phyloP scores from a whole-genome alignment of 1,284 basidiomycete species.

The Naganishia sp. region DNA sequence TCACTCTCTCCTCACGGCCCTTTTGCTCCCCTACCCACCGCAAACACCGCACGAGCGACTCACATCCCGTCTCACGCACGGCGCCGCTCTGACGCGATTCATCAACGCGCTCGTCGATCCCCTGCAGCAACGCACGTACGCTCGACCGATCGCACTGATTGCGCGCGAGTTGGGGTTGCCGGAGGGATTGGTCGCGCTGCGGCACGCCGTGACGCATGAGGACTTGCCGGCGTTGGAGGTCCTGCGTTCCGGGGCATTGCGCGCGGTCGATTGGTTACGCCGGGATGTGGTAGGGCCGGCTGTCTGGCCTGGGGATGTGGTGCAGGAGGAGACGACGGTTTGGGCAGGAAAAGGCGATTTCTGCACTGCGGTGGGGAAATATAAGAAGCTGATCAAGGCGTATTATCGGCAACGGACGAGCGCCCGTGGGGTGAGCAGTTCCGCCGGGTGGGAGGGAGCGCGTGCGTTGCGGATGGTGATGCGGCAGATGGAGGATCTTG shows the following conservation, averaged over 20 bases:
- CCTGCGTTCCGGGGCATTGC: slow-evolving; percentile 71
- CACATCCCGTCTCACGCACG: slow-evolving; percentile 61
- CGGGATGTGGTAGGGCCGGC: slow-evolving; percentile 72
- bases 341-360: slow-evolving; percentile 56
- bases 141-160: slow-evolving; percentile 84
- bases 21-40: slow-evolving; percentile 59
- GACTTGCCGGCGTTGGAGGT: slow-evolving; percentile 83
- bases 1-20: slow-evolving; percentile 66
- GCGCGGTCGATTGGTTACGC: slow-evolving; percentile 64
- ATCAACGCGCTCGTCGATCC: slow-evolving; percentile 96
- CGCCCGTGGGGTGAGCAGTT: slow-evolving; percentile 61
- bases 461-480: slow-evolving; percentile 43
- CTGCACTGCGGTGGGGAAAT: slow-evolving; percentile 48
- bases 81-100: slow-evolving; percentile 71
- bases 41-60: slow-evolving; percentile 61
- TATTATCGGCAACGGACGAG: slow-evolving; percentile 66
- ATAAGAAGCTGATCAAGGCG: slow-evolving; percentile 51
- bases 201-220: slow-evolving; percentile 95
- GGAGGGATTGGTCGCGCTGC: slow-evolving; percentile 84
- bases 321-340: slow-evolving; percentile 53
- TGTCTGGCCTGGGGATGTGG: slow-evolving; percentile 62
- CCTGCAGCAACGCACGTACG: slow-evolving; percentile 75
- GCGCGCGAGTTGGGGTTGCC: slow-evolving; percentile 84
- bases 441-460: slow-evolving; percentile 59
- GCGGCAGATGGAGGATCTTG: slow-evolving; percentile 45